Conservation (phyloP, 75 land plant genomes). For the Cunninghamia lanceolata region DNA sequence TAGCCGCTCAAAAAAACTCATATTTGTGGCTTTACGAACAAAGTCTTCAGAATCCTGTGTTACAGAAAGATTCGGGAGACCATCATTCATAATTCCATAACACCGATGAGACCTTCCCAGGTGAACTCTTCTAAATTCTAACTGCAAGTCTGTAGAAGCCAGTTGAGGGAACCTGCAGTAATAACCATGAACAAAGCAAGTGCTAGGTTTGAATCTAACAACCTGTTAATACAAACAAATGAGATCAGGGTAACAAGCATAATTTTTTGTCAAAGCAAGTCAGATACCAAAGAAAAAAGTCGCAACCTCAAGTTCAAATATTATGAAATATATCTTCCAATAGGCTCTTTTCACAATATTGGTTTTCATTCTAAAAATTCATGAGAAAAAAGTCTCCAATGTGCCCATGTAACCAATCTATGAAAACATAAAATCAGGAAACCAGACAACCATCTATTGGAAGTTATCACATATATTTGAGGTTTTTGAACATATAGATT, state of each 20-base stretch:
- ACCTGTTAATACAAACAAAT: neutral
- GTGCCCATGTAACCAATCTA: neutral
- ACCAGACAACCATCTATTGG: neutral
- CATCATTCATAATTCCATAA: slow-evolving; percentile 14
- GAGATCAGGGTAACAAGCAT: neutral
- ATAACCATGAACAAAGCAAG: neutral
- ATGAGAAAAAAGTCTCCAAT: neutral
- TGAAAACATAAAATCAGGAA: neutral
- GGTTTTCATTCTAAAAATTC: neutral
- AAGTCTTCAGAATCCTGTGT: slow-evolving; percentile 49
- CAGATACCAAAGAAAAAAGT: neutral
- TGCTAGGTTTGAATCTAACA: neutral
- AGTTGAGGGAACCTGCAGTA: neutral
- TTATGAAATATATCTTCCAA: neutral
- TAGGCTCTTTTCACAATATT: neutral
- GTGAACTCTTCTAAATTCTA: neutral
- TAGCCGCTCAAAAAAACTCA: slow-evolving; percentile 79
- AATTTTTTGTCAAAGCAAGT: neutral
- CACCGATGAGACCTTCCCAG: slow-evolving; percentile 12
- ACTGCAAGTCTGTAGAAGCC: neutral
- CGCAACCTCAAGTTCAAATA: neutral
- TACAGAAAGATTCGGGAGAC: slow-evolving; percentile 17
- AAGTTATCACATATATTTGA: neutral
- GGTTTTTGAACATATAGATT: neutral
- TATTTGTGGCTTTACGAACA: slow-evolving; percentile 43